Conservation (phyloP, 2,329 filamentous ascomycete genomes). For the Boeremia exigua region DNA sequence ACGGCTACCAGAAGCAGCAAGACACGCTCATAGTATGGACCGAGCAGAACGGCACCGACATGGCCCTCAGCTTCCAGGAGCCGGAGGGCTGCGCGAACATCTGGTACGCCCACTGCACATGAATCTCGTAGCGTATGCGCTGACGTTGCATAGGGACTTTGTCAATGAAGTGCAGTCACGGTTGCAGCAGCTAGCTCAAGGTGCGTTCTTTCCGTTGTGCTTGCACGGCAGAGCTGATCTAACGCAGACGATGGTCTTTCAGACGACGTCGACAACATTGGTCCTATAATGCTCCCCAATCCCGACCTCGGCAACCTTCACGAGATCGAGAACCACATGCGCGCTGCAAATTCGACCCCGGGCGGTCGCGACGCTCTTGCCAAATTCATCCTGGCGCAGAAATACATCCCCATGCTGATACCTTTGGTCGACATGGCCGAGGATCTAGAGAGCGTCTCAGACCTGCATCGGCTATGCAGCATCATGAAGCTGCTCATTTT, state of each 20-base stretch:
- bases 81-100: constrained; percentile 91
- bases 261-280: constrained; percentile 79
- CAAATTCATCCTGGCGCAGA: constrained; percentile 83
- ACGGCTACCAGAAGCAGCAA: constrained; percentile 98
- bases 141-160: constrained; percentile 74
- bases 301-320: constrained; percentile 81
- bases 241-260: constrained; percentile 79
- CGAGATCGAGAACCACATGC: constrained; percentile 86
- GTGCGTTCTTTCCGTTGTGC: constrained; percentile 52
- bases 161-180: constrained; percentile 84
- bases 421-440: constrained; percentile 88
- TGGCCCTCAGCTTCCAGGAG: constrained; percentile 98
- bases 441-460: constrained; percentile 83
- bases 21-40: constrained; percentile 99
- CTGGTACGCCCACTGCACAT: constrained; percentile 66
- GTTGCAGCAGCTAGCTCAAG: constrained; percentile 67
- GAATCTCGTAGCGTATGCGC: constrained; percentile 8
- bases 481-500: constrained; percentile 97
- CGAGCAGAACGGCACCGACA: constrained; percentile 87
- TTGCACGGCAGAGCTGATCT: constrained; percentile 22
- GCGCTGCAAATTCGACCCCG: constrained; percentile 75
- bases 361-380: constrained; percentile 83
- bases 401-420: constrained; percentile 86
- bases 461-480: constrained; percentile 91
- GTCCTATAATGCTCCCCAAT: constrained; percentile 74